phyloP scores from a whole-genome alignment of 306 rosid genomes.

The Cajanus cajan region DNA sequence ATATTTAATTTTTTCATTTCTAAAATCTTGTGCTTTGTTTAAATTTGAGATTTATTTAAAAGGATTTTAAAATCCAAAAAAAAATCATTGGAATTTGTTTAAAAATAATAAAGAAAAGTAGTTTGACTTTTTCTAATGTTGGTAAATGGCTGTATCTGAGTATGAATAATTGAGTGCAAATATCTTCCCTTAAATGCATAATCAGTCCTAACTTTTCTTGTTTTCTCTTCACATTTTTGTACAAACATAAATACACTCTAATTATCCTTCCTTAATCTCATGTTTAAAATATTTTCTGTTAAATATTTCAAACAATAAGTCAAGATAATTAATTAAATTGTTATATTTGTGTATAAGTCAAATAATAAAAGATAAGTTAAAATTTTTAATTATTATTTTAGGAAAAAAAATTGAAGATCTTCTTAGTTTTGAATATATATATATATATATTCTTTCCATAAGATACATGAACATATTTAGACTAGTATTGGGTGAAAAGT shows the following conservation, averaged over 20 bases:
- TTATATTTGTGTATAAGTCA: not conserved
- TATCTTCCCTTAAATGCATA: not conserved
- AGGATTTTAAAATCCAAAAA: not conserved
- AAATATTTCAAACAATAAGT: not conserved
- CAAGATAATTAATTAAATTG: not conserved
- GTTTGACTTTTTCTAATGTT: not conserved
- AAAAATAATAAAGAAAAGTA: not conserved
- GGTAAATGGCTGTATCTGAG: not conserved
- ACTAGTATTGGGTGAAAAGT: too few species aligned
- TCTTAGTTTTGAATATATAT: not conserved
- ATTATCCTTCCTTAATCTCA: constrained; percentile 2
- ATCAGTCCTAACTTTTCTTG: not conserved
- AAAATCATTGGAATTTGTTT: not conserved
- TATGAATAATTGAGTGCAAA: not conserved
- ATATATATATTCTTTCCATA: too few species aligned
- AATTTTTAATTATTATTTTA: not conserved
- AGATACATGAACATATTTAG: too few species aligned
- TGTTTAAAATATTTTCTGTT: not conserved
- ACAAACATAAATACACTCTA: not conserved
- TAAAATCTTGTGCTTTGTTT: not conserved
- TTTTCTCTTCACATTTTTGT: not conserved
- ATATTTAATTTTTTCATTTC: not conserved
- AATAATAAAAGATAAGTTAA: not conserved
- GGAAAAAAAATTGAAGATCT: not conserved
- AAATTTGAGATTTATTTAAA: not conserved